phyloP scores from a whole-genome alignment of 345 rosid genomes.

The Corymbia maculata region DNA sequence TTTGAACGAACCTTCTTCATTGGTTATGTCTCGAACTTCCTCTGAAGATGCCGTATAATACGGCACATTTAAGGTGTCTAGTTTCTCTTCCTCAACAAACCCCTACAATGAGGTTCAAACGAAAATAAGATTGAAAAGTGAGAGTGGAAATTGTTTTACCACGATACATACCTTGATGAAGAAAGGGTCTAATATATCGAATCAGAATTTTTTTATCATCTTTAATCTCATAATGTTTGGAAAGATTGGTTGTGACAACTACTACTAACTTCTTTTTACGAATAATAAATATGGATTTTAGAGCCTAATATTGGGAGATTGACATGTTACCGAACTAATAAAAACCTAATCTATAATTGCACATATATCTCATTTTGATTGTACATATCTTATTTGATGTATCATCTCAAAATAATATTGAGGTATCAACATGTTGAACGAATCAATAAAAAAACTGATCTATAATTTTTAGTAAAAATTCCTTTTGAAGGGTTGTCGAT shows the following conservation, averaged over 20 bases:
- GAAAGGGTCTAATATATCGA: not conserved
- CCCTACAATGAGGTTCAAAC: not conserved
- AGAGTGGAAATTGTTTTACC: too few relatives aligned
- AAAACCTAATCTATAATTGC: too few relatives aligned
- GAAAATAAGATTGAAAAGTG: not conserved
- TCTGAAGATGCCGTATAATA: not conserved
- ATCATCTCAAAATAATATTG: too few relatives aligned
- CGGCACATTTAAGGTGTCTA: conserved; percentile 6
- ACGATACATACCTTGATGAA: not conserved
- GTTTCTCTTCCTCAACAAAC: conserved; percentile 6
- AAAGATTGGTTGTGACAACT: not conserved
- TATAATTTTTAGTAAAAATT: too few relatives aligned
- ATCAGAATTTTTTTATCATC: not conserved
- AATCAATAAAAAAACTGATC: too few relatives aligned
- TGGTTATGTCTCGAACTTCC: not conserved
- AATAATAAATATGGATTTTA: not conserved
- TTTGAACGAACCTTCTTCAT: not conserved
- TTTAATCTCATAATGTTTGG: not conserved
- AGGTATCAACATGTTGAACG: not conserved
- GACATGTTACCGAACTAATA: too few relatives aligned
- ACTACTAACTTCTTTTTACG: not conserved
- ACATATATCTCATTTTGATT: too few relatives aligned
- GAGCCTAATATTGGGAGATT: not conserved
- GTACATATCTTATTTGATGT: too few relatives aligned
- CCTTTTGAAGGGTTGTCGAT: too few relatives aligned